Conservation (phyloP, 169 alveolate species). For the Pseudocohnilembus persalinus region DNA sequence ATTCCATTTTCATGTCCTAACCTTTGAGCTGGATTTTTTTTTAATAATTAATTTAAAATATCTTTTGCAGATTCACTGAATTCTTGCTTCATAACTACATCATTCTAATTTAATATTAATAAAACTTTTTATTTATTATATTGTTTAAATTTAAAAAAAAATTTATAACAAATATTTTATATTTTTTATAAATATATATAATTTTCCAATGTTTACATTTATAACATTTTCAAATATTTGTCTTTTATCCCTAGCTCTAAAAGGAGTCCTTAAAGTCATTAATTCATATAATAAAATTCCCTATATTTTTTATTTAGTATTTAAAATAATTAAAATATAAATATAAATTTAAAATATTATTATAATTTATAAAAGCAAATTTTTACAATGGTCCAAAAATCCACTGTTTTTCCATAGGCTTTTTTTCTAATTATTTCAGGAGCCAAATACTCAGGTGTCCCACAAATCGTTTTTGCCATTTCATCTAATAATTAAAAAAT, state of each 20-base stretch:
- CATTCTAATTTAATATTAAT: neutral
- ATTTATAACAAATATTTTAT: too few species aligned
- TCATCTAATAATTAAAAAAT: neutral
- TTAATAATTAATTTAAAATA: slow-evolving; percentile 13
- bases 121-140: too few species aligned
- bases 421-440: slow-evolving; percentile 34
- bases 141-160: too few species aligned
- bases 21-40: slow-evolving; percentile 19
- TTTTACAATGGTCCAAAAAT: slow-evolving; percentile 53
- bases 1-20: slow-evolving; percentile 30
- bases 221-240: slow-evolving; percentile 17
- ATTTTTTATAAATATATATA: too few species aligned
- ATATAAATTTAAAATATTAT: too few species aligned
- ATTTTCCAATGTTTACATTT: neutral
- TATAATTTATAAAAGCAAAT: too few species aligned
- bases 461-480: slow-evolving; percentile 19
- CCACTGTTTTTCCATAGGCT: slow-evolving; percentile 38
- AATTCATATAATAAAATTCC: slow-evolving; percentile 33
- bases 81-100: slow-evolving; percentile 18
- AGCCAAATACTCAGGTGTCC: slow-evolving; percentile 43
- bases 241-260: slow-evolving; percentile 29
- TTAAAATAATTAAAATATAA: too few species aligned
- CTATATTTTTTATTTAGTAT: neutral
- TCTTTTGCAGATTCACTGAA: slow-evolving; percentile 8
- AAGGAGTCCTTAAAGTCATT: slow-evolving; percentile 31